Evolutionary conservation across 2,329 filamentous ascomycete genomes (phyloP), one percentile per base, ranked within the genome.

Genomic region (Helotiales sp.): DNA sequence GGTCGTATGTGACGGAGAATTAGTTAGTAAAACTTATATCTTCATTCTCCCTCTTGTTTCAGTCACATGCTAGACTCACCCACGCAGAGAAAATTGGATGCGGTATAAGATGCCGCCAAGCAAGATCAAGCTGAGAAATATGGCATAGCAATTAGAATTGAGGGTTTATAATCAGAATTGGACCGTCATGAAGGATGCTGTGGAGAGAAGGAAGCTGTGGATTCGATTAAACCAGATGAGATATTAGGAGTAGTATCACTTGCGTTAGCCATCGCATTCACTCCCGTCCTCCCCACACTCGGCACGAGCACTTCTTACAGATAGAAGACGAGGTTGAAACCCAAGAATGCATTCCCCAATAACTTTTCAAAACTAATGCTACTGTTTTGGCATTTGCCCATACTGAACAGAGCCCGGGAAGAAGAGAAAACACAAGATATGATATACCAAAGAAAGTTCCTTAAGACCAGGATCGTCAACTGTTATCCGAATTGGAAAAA

Each of bases 201-300:
- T 60, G 36, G 55, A 66, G 54, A 52, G 66, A 36, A 61, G 65
- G 47, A 64, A 63, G 51, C 49, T 67, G 2, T 66, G 66, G 47
- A 69, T 67, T 51, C 63, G 66, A 19, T 36, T 63, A 27, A 67
- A 69, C 46, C 64, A 67, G 31, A 63, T 65, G 52, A 56, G 56
- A 15, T 55, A 59, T 27, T 38, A 57, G 61, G 29, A 59, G 54
- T 52, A 17, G 9, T 47, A 15, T 29, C 30, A 36, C 22, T 29
- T 54, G 25, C 19, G 30, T 47, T 49, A n/a, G n/a, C n/a, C n/a
- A n/a, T n/a, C n/a, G n/a, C n/a, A n/a, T n/a, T n/a, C n/a, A n/a
- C n/a, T n/a, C n/a, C 4, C 17, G 10, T 50, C 33, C 8, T 54
- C 27, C 31, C 31, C 13, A 22, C 51, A 22, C 36, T 38, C 17